These are phyloP conservation scores for Blastocladiella emersonii DNA, from an alignment of 371 early-diverging fungal species.

Conservation along the genomic window DNA sequence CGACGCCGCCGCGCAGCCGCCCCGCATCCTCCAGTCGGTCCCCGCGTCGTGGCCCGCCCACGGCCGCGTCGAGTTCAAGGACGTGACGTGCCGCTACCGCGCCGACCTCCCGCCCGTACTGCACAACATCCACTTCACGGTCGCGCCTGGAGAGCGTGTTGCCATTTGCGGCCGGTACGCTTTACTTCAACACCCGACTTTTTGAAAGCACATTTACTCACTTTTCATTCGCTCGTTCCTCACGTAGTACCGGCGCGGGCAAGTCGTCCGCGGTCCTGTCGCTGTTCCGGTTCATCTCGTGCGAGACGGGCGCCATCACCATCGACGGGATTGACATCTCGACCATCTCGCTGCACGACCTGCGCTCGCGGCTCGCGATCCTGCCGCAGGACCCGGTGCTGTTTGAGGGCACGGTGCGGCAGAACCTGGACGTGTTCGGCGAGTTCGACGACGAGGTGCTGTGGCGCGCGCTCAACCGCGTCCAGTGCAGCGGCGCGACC, in stretches of 20 bases:
- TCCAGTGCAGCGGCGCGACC: constrained; percentile 16
- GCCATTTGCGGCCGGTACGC: constrained; percentile 81
- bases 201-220: too few species aligned
- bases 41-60: constrained; percentile 23
- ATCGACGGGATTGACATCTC: constrained; percentile 79
- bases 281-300: constrained; percentile 82
- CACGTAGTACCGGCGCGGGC: constrained; percentile 90
- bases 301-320: constrained; percentile 48
- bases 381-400: constrained; percentile 94
- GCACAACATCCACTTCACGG: constrained; percentile 45
- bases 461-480: constrained; percentile 20
- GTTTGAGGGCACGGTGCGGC: constrained; percentile 58
- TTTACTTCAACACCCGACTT: too few species aligned
- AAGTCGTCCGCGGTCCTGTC: constrained; percentile 75
- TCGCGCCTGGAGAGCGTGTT: constrained; percentile 58
- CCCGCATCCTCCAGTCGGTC: too few species aligned
- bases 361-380: constrained; percentile 65
- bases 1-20: not conserved
- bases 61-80: constrained; percentile 18
- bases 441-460: constrained; percentile 23
- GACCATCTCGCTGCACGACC: constrained; percentile 53
- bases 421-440: constrained; percentile 23
- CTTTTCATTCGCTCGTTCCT: too few species aligned
- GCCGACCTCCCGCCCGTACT: constrained; percentile 12
- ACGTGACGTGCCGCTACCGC: constrained; percentile 1